Evolutionary conservation across 306 rosid genomes (phyloP), one percentile per base, ranked within the genome.

Genomic region (Lathyrus tuberosus): DNA sequence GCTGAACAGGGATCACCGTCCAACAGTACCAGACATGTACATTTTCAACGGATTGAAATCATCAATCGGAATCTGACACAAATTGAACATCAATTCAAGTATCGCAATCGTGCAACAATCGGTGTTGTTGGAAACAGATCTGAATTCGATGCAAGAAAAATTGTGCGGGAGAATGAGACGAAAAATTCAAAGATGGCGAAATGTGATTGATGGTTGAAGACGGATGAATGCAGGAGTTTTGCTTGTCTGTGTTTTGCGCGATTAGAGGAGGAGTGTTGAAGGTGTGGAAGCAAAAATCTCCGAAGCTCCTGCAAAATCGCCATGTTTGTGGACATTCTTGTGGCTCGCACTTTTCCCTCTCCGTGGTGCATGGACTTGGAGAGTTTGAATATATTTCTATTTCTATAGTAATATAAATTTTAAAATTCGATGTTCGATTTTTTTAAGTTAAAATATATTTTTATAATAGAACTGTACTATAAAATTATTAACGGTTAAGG

Each of bases 261-360:
- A 38, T 49, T 59, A 79, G 69, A 44, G 62, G 69, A 44, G 62
- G 70, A 38, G 57, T 53, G 75, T 9, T 42, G 59, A 73, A 38
- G 9, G 60, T 49, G 84, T 67, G 87, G 79, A 57, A 70, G 70
- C 30, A 72, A 62, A 73, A 78, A 66, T 73, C 59, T 62, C 74
- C 42, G 33, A 74, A 73, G 37, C 49, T 44, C 91, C 96, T 80
- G 79, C 84, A 84, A 54, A 81, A 72, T 84, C 86, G 91, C 89
- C 96, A 86, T 77, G 52, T 53, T 73, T 77, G 71, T 48, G 84
- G 86, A 78, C 62, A 47, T 66, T 80, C 86, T 76, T 82, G 89
- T 84, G 88, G 84, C 48, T 69, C 89, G 79, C 74, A 75, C 77
- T 57, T 76, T 58, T 70, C 56, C 18, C 76, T 12, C 77, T 28